Evolutionary conservation across 225 moss, liverwort and hornwort species (phyloP), one percentile per base, ranked within the genome.

Genomic region (Climacium dendroides): DNA sequence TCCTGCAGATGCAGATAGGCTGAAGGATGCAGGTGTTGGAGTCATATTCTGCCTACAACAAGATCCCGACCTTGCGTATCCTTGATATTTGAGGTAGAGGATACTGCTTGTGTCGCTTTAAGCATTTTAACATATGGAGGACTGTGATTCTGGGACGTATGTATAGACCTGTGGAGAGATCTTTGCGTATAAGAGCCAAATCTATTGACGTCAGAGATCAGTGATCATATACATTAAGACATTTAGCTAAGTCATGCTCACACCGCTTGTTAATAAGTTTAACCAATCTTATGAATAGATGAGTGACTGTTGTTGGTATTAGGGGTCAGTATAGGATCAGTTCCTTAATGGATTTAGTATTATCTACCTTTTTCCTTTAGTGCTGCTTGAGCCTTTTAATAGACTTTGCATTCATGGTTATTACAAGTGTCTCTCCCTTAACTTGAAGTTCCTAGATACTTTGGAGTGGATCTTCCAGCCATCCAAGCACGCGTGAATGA

Each of bases 61-160:
- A 87, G 97, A 98, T 79, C 93, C 97, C 16, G 98, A 98, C 86
- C 96, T 98, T 72, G 95, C 92, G 92, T 98, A 96, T 96, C 95
- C 94, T 93, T 90, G 78, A 67, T 74, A 67, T 25, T 57, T 41
- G 25, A 59, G 43, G 73, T 55, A 13, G 59, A 35, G 17, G 23
- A 41, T 64, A 30, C 7, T 53, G 41, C 32, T 75, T 52, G 13
- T 22, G 61, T 61, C 13, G 48, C 84, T 74, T 19, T 28, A 48
- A 26, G 35, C 63, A 77, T 85, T 53, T 74, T 12, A 74, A 62
- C 20, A 62, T 22, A n/a, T 50, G 19, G 10, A n/a, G 29, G 39
- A 61, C 25, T 74, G 74, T 50, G 37, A 35, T 37, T 37, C n/a
- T 62, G 47, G 74, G 74, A 20, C 12, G 62, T 47, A 28, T 74